Evolutionary conservation across 805 yeast genomes (phyloP), one percentile per base, ranked within the genome.

Genomic region (Nakazawaea ishiwadae): DNA sequence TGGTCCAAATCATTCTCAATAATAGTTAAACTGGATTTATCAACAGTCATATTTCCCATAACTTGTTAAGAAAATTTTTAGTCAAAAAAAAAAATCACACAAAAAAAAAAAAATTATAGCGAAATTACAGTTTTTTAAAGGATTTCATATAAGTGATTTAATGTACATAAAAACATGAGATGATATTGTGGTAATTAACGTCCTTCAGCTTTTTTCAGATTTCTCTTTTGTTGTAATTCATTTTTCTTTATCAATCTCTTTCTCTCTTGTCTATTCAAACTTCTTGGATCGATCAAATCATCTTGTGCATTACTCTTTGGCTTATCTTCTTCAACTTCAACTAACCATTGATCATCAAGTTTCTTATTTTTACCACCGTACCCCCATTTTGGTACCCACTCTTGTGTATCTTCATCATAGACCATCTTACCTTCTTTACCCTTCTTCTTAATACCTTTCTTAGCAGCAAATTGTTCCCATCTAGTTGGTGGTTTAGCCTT

Each of bases 361-460:
- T 79, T 77, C 67, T 93, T 91, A 65, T 93, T 93, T 65, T 79
- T 79, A 56, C 98, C 98, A 50, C 84, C 82, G 69, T 84, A 91
- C 46, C 99, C 99, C 99, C 99, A 93, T 65, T 89, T 91, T 54
- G 95, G 91, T 47, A 84, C 96, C 99, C 99, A 93, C 65, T 89
- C 90, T 39, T 91, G 90, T 23, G 77, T 66, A 24, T 76, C 93
- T 62, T 93, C 98, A 62, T 93, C 96, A 54, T 68, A 93, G 1
- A 86, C 88, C 76, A 82, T 70, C 66, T 87, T 93, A 35, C 96
- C 96, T 21, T 85, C 81, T 61, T 83, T 89, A 46, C 85, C 86
- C 72, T 86, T 90, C 66, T 95, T 76, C 65, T 84, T 72, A 60
- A 93, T 93, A 56, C 98, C 98, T 68, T 93, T 93, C 74, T 79